Base-by-base conservation (phyloP, 2,329 filamentous ascomycete species). In the Myriosclerotinia duriaeana region DNA sequence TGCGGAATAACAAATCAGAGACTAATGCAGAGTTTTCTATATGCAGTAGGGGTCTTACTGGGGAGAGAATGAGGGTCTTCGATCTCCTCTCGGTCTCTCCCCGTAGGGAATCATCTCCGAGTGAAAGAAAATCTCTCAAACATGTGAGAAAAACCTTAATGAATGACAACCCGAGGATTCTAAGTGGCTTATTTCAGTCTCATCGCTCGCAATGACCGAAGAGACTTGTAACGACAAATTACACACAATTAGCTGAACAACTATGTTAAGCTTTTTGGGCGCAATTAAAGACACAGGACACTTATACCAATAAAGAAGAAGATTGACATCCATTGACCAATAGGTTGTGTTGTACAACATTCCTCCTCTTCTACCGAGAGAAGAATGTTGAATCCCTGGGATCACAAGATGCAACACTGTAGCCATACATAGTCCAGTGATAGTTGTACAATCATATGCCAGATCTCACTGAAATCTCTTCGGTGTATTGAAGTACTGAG, bases 401-500 rank as follows among this genome's bases (percentile, higher is more conserved):
- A n/a, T 54, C 53, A 54, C 53, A 54, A 54, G 53, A 34, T 54
- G 53, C 20, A 38, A n/a, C 26, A 20, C 8, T n/a, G 52, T 36
- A 53, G 17, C 30, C 26, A 46, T 30, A 46, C 2, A 15, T 5
- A 36, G 11, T 38, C 17, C 12, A 3, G 53, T 38, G 34, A 9
- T 5, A 5, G 40, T 34, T 50, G n/a, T 60, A 60, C 44, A 60
- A 50, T 50, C 56, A 60, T 42, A 60, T 60, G 42, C 22, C 42
- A 48, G 42, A 36, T 26, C 56, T 48, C 20, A 48, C 30, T 5
- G 8, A 5, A 30, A 48, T 48, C 30, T 50, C 30, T 50, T 60
- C 44, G 56, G 56, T 60, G 56, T 34, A 48, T 48, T 59, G n/a
- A 17, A 22, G 42, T 48, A 59, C 36, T 36, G 22, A 59, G 56